Conservation (phyloP, 2,329 filamentous ascomycete species). For the Aphanocladium album region DNA sequence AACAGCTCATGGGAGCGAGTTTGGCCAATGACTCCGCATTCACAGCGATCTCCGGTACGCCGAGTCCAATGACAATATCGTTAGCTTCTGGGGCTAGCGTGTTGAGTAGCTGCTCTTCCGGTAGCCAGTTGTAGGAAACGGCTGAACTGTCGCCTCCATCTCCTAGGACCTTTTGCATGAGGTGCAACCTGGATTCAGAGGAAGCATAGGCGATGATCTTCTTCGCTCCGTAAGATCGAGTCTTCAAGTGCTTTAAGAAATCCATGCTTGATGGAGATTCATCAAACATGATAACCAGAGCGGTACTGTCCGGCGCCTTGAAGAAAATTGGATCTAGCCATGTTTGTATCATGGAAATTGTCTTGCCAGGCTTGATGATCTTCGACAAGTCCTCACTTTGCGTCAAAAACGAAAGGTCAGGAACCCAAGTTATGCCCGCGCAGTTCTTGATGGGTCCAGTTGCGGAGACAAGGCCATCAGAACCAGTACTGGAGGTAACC, state of each 20-base stretch:
- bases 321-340: not conserved
- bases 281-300: not conserved
- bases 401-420: not conserved
- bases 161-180: not conserved
- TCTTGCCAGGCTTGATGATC: not conserved
- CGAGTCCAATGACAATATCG: not conserved
- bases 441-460: not conserved
- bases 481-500: conserved; percentile 6
- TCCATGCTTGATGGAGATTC: not conserved
- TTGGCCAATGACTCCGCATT: not conserved
- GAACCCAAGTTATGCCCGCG: not conserved
- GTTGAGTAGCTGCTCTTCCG: not conserved
- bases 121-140: not conserved
- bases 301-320: not conserved
- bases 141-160: not conserved
- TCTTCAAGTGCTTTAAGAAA: not conserved
- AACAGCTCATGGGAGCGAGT: not conserved
- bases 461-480: not conserved
- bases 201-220: not conserved
- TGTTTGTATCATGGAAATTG: not conserved
- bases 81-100: not conserved
- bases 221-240: not conserved
- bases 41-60: not conserved
- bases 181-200: not conserved
- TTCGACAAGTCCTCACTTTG: not conserved